Conservation (phyloP, 2,329 filamentous ascomycete genomes). For the Aspergillus ochraceoroseus region DNA sequence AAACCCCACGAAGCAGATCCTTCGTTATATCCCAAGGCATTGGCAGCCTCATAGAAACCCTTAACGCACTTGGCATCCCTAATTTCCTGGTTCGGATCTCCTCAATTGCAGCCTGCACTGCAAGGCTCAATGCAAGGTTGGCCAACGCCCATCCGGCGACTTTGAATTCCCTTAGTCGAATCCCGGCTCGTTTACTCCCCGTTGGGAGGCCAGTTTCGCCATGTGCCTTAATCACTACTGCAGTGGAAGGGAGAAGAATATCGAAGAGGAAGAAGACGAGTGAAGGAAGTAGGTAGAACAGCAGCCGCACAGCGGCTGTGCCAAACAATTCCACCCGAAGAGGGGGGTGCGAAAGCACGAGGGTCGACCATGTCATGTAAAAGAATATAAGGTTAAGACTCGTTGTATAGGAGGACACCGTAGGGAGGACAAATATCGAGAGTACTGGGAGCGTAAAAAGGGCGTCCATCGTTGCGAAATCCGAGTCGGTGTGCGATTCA, state of each 20-base stretch:
- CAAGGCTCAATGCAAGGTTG: slow-evolving; percentile 53
- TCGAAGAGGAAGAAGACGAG: slow-evolving; percentile 70
- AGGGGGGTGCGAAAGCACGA: slow-evolving; percentile 71
- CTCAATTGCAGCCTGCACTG: slow-evolving; percentile 55
- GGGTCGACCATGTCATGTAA: slow-evolving; percentile 81
- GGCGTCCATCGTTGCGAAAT: slow-evolving; percentile 50
- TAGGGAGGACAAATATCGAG: slow-evolving; percentile 28
- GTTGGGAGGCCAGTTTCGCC: slow-evolving; percentile 50
- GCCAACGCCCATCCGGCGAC: slow-evolving; percentile 52
- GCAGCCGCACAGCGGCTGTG: slow-evolving; percentile 59
- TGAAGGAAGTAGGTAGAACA: slow-evolving; percentile 71
- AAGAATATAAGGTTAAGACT: slow-evolving; percentile 84
- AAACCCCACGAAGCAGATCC: slow-evolving; percentile 50
- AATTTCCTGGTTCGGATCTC: slow-evolving; percentile 51
- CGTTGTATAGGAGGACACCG: slow-evolving; percentile 63
- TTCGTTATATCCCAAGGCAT: slow-evolving; percentile 58
- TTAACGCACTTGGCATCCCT: slow-evolving; percentile 52
- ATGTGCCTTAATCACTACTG: slow-evolving; percentile 64
- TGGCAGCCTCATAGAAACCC: slow-evolving; percentile 56
- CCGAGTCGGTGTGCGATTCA: too few species aligned
- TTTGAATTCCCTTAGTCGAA: slow-evolving; percentile 44
- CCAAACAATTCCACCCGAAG: slow-evolving; percentile 70
- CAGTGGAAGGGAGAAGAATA: slow-evolving; percentile 61
- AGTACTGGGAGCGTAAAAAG: slow-evolving; percentile 31
- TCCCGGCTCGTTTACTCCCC: slow-evolving; percentile 35